Evolutionary conservation across 768 basidiomycete species (phyloP).

Genomic region (Cystobasidium onofrii): DNA sequence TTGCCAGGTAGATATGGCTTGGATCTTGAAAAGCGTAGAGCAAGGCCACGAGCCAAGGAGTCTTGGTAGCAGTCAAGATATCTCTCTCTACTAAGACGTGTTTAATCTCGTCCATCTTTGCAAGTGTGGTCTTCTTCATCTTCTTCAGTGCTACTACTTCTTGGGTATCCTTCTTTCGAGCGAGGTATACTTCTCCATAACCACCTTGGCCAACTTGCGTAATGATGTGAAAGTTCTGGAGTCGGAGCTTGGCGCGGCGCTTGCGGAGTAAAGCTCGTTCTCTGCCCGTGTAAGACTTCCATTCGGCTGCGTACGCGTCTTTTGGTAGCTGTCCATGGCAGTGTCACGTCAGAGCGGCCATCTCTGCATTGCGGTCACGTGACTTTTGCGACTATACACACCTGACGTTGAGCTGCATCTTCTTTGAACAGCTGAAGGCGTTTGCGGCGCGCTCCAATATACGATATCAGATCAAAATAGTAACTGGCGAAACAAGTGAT

Average conservation of each 20-base stretch:
- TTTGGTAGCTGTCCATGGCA: conserved; percentile 27
- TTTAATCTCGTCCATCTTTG: conserved; percentile 99
- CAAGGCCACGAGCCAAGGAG: conserved; percentile 89
- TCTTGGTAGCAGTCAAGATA: conserved; percentile 92
- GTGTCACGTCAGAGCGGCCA: too few species aligned
- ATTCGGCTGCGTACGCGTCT: conserved; percentile 55
- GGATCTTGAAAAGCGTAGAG: conserved; percentile 96
- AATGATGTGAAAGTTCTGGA: conserved; percentile 96
- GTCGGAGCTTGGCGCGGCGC: conserved; percentile 79
- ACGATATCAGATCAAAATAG: conserved; percentile 90
- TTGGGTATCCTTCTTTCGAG: conserved; percentile 86
- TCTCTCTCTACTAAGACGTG: conserved; percentile 97
- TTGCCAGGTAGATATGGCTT: conserved; percentile 84
- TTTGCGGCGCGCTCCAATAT: conserved; percentile 75
- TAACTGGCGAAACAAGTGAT: conserved; percentile 85
- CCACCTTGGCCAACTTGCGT: conserved; percentile 98
- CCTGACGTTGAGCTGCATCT: conserved; percentile 62
- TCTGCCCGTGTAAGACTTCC: conserved; percentile 84
- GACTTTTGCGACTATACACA: background rate
- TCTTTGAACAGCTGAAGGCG: conserved; percentile 72
- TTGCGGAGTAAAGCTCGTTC: conserved; percentile 88
- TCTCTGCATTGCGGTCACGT: conserved; percentile 43
- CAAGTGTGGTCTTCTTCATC: conserved; percentile 86
- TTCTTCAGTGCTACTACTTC: conserved; percentile 96
- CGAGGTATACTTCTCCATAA: conserved; percentile 94